Evolutionary conservation across 2,329 filamentous ascomycete genomes (phyloP).

Genomic region (Dactylellina drechsleri): DNA sequence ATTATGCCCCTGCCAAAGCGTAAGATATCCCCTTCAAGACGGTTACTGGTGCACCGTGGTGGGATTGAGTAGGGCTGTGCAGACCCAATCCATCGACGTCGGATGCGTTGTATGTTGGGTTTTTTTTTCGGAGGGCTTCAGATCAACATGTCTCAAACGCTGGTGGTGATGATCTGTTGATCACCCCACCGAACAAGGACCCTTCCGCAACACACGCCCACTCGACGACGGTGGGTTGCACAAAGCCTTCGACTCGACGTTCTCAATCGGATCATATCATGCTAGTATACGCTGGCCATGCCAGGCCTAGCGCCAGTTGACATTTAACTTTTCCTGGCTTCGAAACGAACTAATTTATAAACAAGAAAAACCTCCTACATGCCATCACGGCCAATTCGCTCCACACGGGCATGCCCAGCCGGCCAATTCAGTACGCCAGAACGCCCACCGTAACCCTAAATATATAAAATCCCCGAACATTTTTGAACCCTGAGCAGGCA

Average conservation of each 20-base stretch:
- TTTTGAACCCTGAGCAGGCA: background rate
- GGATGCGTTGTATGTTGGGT: slow-evolving; percentile 7
- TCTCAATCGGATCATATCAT: background rate
- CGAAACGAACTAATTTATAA: slow-evolving; percentile 1
- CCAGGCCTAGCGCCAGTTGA: no score
- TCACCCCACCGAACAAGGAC: background rate
- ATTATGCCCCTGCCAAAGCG: slow-evolving; percentile 2
- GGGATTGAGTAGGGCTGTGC: background rate
- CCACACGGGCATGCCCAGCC: slow-evolving; percentile 1
- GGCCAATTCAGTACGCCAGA: background rate
- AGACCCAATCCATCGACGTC: slow-evolving; percentile 9
- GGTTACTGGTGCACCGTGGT: background rate
- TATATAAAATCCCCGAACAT: slow-evolving; percentile 8
- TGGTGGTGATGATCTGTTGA: slow-evolving; percentile 1
- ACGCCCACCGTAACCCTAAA: background rate
- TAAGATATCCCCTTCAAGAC: slow-evolving; percentile 6
- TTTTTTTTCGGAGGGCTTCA: background rate
- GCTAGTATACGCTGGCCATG: no score
- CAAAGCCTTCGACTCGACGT: slow-evolving; percentile 2
- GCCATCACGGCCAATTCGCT: slow-evolving; percentile 10
- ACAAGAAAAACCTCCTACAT: background rate
- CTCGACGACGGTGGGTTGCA: background rate
- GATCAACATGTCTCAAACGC: slow-evolving; percentile 4
- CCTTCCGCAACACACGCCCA: background rate
- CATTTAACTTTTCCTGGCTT: background rate